Base-by-base conservation (phyloP, 2,329 filamentous ascomycete species). In the Lachnellula suecica region DNA sequence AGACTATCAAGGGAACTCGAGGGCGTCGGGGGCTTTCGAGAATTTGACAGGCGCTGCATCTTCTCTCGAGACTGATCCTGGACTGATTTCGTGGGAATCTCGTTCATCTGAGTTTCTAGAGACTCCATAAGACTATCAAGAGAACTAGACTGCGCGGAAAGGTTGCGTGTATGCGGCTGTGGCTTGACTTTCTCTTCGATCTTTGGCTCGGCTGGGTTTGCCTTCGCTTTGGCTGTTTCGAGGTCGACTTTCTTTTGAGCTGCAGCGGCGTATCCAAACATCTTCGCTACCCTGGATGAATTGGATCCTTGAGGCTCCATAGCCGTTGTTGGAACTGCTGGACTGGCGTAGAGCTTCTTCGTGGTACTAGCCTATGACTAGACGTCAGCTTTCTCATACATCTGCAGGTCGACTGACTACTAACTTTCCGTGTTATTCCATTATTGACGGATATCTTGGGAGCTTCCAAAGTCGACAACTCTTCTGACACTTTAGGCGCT, bases 181-280 rank as follows among this genome's bases (percentile, higher is more conserved):
- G 13, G 31, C 15, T 2, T 13, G 29, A 34, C 11, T 11, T 15
- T 34, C 9, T n/a, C n/a, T n/a, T n/a, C n/a, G n/a, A n/a, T n/a
- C n/a, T n/a, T n/a, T 5, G 34, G 34, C 11, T 20, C 19, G 24
- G 19, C 5, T 19, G 20, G n/a, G 11, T 40, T 13, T 22, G 4
- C 40, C 22, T 15, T 19, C 22, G 20, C 11, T 11, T 23, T n/a
- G 9, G 22, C 40, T 15, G 22, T 22, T 6, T 42, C 40, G 11
- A 11, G 11, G 10, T 23, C 20, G 5, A 42, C 24, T 13, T 17
- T 23, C 22, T 19, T 23, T 17, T 42, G 22, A 24, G 44, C 20
- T 48, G 42, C 17, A 43, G 31, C 47, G 15, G 50, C 54, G 38
- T 58, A 59, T 8, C 59, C 59, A 53, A 61, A 59, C 44, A 61